Percentiles rank a stretch among this genome's conserved stretches.
phyloP scores from a whole-genome alignment of 2,329 filamentous ascomycete species.

The Mollisiaceae sp. region DNA sequence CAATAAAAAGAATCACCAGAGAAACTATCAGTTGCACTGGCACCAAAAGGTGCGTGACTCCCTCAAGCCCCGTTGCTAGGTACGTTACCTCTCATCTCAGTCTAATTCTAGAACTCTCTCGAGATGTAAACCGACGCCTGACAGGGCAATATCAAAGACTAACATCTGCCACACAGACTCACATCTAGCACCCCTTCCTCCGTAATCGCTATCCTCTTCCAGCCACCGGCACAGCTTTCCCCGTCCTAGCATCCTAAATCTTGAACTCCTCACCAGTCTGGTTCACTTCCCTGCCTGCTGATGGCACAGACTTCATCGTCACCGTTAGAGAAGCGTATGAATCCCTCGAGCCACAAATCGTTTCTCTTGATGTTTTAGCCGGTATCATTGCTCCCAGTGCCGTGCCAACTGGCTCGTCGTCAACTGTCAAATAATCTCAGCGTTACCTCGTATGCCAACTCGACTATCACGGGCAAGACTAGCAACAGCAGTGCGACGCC shows the following conservation, averaged over 20 bases:
- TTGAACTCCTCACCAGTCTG: conserved; percentile 14
- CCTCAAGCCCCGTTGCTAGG: conserved; percentile 17
- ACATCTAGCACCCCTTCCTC: conserved; percentile 21
- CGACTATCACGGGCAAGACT: background rate
- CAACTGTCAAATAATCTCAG: background rate
- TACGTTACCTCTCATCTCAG: background rate
- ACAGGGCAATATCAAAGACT: background rate
- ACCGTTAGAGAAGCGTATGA: background rate
- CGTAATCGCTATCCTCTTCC: conserved; percentile 11
- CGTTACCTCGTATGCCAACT: background rate
- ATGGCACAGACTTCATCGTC: conserved; percentile 19
- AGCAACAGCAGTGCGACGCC: conserved; percentile 6
- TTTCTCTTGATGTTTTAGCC: conserved; percentile 11
- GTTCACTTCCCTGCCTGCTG: conserved; percentile 20
- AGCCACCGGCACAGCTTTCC: conserved; percentile 15
- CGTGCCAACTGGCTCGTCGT: background rate
- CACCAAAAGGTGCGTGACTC: background rate
- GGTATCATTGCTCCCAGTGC: conserved; percentile 8
- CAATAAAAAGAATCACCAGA: background rate
- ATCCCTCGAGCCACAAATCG: conserved; percentile 15
- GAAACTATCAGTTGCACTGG: background rate
- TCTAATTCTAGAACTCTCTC: background rate
- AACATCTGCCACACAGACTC: background rate
- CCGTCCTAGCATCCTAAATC: background rate
- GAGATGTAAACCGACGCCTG: background rate